A percentile compares a stretch with the other conserved stretches of the same genome.
Conservation (phyloP, 2,329 filamentous ascomycete genomes). For the Plectosphaerella plurivora region DNA sequence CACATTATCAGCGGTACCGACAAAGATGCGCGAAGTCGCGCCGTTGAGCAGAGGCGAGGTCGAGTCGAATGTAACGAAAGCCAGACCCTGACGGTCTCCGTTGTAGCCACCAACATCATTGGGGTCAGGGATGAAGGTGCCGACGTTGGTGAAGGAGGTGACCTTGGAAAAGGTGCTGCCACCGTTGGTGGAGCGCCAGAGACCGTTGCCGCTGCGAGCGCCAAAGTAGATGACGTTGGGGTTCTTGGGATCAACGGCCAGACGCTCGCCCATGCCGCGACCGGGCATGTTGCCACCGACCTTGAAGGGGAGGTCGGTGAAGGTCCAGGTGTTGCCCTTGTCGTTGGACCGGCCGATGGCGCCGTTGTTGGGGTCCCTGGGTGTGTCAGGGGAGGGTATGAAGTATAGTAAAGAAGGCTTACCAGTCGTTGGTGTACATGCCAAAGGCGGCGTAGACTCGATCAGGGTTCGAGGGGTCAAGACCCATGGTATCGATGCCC, state of each 20-base stretch:
- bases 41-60: conserved; percentile 40
- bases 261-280: conserved; percentile 53
- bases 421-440: conserved; percentile 56
- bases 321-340: conserved; percentile 46
- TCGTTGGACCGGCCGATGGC: conserved; percentile 51
- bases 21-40: conserved; percentile 52
- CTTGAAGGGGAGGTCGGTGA: conserved; percentile 50
- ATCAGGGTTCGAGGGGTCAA: conserved; percentile 47
- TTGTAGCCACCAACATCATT: conserved; percentile 37
- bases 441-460: conserved; percentile 51
- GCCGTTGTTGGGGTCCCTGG: conserved; percentile 48
- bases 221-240: conserved; percentile 55
- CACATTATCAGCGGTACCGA: conserved; percentile 48
- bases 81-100: conserved; percentile 38
- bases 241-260: conserved; percentile 54
- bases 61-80: conserved; percentile 51
- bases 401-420: conserved; percentile 5
- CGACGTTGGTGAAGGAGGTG: conserved; percentile 46
- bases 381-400: not conserved
- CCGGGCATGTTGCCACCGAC: conserved; percentile 60
- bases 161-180: conserved; percentile 48
- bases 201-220: conserved; percentile 52
- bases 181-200: conserved; percentile 54
- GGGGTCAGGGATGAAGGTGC: conserved; percentile 42
- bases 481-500: conserved; percentile 52